These are phyloP conservation scores for Pseudogymnoascus sp. DNA, from an alignment of 2,329 filamentous ascomycete genomes.

Conservation along the genomic window DNA sequence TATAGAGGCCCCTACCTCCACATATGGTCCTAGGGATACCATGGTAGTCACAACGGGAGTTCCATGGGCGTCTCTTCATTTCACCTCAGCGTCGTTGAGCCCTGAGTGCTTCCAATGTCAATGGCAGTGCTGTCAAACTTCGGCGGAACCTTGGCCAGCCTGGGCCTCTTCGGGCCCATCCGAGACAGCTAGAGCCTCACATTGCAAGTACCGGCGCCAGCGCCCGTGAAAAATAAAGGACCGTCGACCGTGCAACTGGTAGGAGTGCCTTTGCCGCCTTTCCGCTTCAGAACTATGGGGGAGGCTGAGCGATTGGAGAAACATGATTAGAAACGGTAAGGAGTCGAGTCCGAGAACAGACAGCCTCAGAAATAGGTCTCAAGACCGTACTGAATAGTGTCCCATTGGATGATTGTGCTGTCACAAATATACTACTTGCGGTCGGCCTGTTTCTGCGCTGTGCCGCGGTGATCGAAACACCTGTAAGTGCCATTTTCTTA, in stretches of 20 bases:
- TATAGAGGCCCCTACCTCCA: not conserved
- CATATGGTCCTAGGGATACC: not conserved
- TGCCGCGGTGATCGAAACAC: not conserved
- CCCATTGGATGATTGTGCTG: not conserved
- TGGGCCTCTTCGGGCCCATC: not conserved
- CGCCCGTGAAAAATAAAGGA: not conserved
- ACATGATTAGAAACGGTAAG: slow-evolving; percentile 7
- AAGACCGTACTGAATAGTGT: not conserved
- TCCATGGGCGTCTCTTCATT: not conserved
- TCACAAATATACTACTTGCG: not conserved
- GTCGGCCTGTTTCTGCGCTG: not conserved
- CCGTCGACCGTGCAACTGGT: not conserved
- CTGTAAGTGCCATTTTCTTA: not conserved
- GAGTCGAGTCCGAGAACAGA: not conserved
- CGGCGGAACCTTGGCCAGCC: not conserved
- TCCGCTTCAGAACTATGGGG: not conserved
- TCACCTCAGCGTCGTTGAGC: not conserved
- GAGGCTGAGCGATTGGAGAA: not conserved
- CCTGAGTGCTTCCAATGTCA: not conserved
- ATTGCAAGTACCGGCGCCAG: not conserved
- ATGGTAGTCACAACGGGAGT: no score
- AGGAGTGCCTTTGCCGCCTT: not conserved
- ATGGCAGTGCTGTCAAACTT: not conserved
- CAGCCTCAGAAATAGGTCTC: not conserved
- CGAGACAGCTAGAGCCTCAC: not conserved